Conservation (phyloP, 306 rosid genomes). For the Malus orientalis region DNA sequence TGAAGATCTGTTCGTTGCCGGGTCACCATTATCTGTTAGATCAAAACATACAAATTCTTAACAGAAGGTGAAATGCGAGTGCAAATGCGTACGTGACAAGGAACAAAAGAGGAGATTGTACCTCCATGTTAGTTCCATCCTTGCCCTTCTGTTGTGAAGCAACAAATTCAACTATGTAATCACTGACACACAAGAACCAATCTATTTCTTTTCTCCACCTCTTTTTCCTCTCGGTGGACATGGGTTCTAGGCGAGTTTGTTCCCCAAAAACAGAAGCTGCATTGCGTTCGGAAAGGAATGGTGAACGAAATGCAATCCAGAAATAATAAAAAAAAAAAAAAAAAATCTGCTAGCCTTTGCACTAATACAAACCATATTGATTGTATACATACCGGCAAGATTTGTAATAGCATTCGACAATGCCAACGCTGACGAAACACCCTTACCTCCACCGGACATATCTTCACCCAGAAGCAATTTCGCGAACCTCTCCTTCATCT, state of each 20-base stretch:
- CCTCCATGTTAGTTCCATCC: constrained; percentile 91
- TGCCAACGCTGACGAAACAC: constrained; percentile 94
- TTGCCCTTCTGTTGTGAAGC: constrained; percentile 69
- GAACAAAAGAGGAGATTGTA: constrained; percentile 8
- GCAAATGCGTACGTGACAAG: neutral
- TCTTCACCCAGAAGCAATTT: constrained; percentile 91
- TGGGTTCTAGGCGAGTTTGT: constrained; percentile 80
- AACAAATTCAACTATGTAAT: constrained; percentile 86
- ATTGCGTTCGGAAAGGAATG: constrained; percentile 10
- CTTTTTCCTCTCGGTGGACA: constrained; percentile 61
- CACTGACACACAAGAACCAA: constrained; percentile 78
- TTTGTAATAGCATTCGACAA: constrained; percentile 97
- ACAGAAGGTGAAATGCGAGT: neutral
- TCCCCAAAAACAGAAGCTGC: constrained; percentile 96
- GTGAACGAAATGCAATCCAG: neutral
- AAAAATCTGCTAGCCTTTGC: neutral
- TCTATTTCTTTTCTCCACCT: constrained; percentile 89
- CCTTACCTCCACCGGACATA: constrained; percentile 99
- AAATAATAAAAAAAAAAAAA: no score
- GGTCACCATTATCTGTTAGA: constrained; percentile 80
- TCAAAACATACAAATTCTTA: constrained; percentile 7
- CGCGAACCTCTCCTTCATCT: constrained; percentile 91
- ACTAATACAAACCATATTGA: neutral
- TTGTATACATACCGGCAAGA: constrained; percentile 63
- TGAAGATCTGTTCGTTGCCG: constrained; percentile 88